Percentiles rank a stretch among this genome's conserved stretches.
Evolutionary conservation across 2,329 filamentous ascomycete genomes (phyloP).

Genomic region (Cytospora mali): DNA sequence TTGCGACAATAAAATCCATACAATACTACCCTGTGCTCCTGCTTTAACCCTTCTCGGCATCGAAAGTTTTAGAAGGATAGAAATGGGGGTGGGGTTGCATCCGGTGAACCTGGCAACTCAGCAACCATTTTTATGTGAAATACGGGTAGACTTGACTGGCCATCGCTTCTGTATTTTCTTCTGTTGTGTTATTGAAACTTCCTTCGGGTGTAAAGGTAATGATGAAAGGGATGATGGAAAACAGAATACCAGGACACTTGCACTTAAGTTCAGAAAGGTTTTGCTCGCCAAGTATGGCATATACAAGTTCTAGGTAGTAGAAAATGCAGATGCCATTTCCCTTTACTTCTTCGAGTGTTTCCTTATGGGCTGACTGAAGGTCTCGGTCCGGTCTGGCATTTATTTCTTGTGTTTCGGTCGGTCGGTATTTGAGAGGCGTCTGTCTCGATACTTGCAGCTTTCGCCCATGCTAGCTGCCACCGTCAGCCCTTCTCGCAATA

Average conservation of each 20-base stretch:
- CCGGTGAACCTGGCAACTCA: not conserved
- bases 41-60: not conserved
- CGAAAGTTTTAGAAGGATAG: not conserved
- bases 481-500: not conserved
- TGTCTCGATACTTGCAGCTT: not conserved
- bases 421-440: not conserved
- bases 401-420: not conserved
- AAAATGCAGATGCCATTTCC: not conserved
- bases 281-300: not conserved
- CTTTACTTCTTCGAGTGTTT: not conserved
- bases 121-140: slow-evolving; percentile 15
- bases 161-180: slow-evolving; percentile 17
- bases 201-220: not conserved
- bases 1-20: not conserved
- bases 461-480: not conserved
- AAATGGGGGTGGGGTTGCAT: not conserved
- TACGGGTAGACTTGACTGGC: slow-evolving; percentile 12
- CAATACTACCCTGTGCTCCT: not conserved
- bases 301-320: not conserved
- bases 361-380: not conserved
- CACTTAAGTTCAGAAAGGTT: not conserved
- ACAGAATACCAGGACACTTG: too few relatives aligned
- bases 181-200: not conserved
- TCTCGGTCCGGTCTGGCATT: not conserved
- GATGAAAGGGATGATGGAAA: not conserved